Percentiles rank a stretch among this genome's conserved stretches.
Conservation (phyloP, 768 basidiomycete species). For the Mycena latifolia region DNA sequence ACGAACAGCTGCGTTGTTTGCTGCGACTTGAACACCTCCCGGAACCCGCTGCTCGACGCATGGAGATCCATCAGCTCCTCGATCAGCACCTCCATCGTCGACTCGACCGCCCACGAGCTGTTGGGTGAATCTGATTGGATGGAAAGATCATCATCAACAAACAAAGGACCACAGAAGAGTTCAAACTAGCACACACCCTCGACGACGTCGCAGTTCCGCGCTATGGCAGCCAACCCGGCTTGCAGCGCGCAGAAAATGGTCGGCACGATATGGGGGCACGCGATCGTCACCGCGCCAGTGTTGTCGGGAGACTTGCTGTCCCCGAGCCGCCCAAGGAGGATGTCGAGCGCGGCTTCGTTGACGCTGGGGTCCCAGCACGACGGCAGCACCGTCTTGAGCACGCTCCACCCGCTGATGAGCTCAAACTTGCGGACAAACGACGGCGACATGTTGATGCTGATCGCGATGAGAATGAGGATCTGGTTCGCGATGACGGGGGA, state of each 20-base stretch:
- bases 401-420: slow-evolving; percentile 85
- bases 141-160: slow-evolving; percentile 36
- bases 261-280: slow-evolving; percentile 80
- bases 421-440: slow-evolving; percentile 89
- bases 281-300: slow-evolving; percentile 43
- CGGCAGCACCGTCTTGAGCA: slow-evolving; percentile 78
- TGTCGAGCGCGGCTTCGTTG: slow-evolving; percentile 75
- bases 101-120: slow-evolving; percentile 40
- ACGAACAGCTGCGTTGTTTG: slow-evolving; percentile 77
- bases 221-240: slow-evolving; percentile 60
- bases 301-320: slow-evolving; percentile 38
- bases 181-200: slow-evolving; percentile 43
- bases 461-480: slow-evolving; percentile 69
- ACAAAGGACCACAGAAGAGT: slow-evolving; percentile 6
- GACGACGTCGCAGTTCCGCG: slow-evolving; percentile 46
- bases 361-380: slow-evolving; percentile 76
- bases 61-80: slow-evolving; percentile 81
- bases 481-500: slow-evolving; percentile 68
- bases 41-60: slow-evolving; percentile 72
- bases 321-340: slow-evolving; percentile 69
- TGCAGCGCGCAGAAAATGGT: slow-evolving; percentile 79
- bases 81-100: slow-evolving; percentile 69
- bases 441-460: slow-evolving; percentile 65
- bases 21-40: slow-evolving; percentile 80
- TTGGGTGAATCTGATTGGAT: slow-evolving; percentile 18